Evolutionary conservation across 2,329 filamentous ascomycete genomes (phyloP), one percentile per base, ranked within the genome.

Genomic region (Coleophoma cylindrospora): DNA sequence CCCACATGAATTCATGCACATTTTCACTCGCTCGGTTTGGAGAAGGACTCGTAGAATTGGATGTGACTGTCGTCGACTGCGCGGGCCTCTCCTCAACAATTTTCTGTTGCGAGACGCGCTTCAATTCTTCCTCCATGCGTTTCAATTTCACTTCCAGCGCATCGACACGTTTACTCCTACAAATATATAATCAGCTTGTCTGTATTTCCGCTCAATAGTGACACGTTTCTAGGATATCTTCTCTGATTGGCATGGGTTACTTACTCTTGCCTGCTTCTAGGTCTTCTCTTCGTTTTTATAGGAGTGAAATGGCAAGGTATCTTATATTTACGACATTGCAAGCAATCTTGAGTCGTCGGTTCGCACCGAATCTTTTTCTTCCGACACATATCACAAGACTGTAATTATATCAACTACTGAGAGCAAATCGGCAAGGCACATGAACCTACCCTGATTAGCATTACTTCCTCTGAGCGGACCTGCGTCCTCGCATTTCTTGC

Each of bases 81-180:
- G 19, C 19, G 19, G 38, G 38, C 38, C 17, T 3, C 38, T n/a
- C 17, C 6, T 17, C 19, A 13, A 17, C 38, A n/a, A 3, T 41
- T 4, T 41, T 19, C 13, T 41, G 13, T 41, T 41, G 11, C 12
- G 13, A 41, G 38, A 41, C 13, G 38, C 38, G 19, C 17, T 41
- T 13, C 38, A 41, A 41, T 41, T n/a, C 11, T n/a, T 13, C 17
- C 19, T 41, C 38, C 38, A 41, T 41, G 11, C 38, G 38, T 19
- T 41, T 41, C 17, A 41, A 41, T 3, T 17, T 13, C 13, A 3
- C 19, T 41, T 50, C 48, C 43, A 50, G 34, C 36, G 37, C 43
- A 45, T 50, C 48, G 17, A 50, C 41, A 45, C 40, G 40, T 41
- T 50, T 50, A 41, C 41, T 36, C 40, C 48, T 50, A 34, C 41